Base-by-base conservation (phyloP, 208 protist species). In the Acanthamoeba sp. region DNA sequence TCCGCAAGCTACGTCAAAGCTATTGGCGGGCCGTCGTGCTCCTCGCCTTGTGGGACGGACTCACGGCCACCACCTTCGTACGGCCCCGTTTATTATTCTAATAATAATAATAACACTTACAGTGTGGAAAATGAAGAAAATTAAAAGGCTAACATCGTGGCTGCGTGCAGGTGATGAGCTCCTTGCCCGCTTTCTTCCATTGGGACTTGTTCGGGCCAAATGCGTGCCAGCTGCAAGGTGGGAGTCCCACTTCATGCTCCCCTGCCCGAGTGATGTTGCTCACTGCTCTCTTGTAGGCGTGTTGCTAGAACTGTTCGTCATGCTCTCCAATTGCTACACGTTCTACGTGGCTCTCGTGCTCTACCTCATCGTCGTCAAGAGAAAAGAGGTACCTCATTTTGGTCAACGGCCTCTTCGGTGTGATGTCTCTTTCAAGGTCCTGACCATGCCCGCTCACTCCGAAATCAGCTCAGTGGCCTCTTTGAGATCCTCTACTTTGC, bases 301-400 rank as follows among this genome's bases (percentile, higher is more conserved):
- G 0, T 1, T 82, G 38, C 20, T 82, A 22, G 38, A 82, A 22
- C 40, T 82, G 38, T 82, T 82, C 27, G 73, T 82, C 38, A 36
- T 40, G 40, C 73, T 82, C 6, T 82, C 73, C 38, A 82, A 82
- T 29, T 82, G 38, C 20, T 82, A 82, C 40, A 50, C 38, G 9
- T 50, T 82, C 73, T 82, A 82, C 73, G 73, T 82, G 38, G 73
- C 73, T 14, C 20, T 82, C 5, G 73, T 82, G 6, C 73, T 82
- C 40, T 82, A 82, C 40, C 73, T 82, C 38, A 82, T 82, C 73
- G 73, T 82, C n/a, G 73, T 82, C 73, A 82, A 27, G 32, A 14
- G 73, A 42, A 82, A 50, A 82, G 73, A 82, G 73, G 73, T 50
- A 59, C 52, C 52, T n/a, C 29, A 1, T 29, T 29, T 71, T 71